Percentiles rank a stretch among this genome's conserved stretches.
Conservation (phyloP, 805 yeast genomes). For the Candida corydali region DNA sequence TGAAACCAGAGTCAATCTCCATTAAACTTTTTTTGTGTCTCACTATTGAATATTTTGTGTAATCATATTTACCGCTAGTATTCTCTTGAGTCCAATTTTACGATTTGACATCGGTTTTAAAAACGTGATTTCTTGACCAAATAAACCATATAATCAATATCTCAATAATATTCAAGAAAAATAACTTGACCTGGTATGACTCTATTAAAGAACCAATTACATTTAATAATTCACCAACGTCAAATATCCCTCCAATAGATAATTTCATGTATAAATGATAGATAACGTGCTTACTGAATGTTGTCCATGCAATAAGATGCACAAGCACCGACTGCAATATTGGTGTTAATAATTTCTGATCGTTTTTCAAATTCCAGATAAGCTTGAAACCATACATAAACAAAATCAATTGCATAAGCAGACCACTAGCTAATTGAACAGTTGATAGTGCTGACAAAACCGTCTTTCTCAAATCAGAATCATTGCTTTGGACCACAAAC, state of each 20-base stretch:
- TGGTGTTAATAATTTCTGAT: background rate
- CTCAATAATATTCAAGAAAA: constrained; percentile 2
- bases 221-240: constrained; percentile 6
- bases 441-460: background rate
- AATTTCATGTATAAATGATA: constrained; percentile 3
- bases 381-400: constrained; percentile 3
- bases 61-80: background rate
- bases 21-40: background rate
- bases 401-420: constrained; percentile 2
- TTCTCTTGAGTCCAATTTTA: no score
- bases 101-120: no score
- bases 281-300: constrained; percentile 3
- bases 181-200: background rate
- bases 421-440: constrained; percentile 2
- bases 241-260: constrained; percentile 4
- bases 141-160: constrained; percentile 5
- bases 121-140: constrained; percentile 1
- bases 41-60: background rate
- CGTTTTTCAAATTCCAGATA: background rate
- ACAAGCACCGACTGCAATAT: constrained; percentile 1
- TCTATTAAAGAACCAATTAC: constrained; percentile 6
- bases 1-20: constrained; percentile 1
- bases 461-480: background rate
- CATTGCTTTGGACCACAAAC: background rate
- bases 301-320: constrained; percentile 5